These are phyloP conservation scores for Parafenestella ontariensis DNA, from an alignment of 2,329 filamentous ascomycete genomes.

Conservation along the genomic window DNA sequence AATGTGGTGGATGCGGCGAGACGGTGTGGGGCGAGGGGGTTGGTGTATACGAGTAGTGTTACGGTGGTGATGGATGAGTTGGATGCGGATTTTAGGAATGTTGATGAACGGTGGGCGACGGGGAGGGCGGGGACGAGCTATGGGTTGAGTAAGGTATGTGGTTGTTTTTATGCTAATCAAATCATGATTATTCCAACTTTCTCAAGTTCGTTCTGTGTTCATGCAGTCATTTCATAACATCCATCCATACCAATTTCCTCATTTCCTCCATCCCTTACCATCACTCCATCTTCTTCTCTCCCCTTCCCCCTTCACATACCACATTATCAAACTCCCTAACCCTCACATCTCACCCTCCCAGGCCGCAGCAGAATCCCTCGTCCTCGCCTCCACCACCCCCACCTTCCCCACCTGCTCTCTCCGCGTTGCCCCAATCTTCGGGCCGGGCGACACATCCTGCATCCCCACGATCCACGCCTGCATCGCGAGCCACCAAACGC, in stretches of 20 bases:
- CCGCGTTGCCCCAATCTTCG: conserved; percentile 88
- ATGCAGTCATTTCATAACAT: too few species aligned
- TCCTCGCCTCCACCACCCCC: conserved; percentile 74
- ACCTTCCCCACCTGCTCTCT: conserved; percentile 79
- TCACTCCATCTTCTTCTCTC: background rate
- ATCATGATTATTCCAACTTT: too few species aligned
- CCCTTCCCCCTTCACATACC: background rate
- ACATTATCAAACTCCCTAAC: background rate
- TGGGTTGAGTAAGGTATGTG: conserved; percentile 86
- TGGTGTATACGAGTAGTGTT: conserved; percentile 91
- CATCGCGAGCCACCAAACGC: conserved; percentile 71
- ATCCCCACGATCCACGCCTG: conserved; percentile 77
- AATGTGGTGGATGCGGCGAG: conserved; percentile 78
- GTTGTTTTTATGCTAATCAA: too few species aligned
- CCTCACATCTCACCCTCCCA: conserved; percentile 37
- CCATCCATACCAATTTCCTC: too few species aligned
- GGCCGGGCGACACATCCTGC: conserved; percentile 82
- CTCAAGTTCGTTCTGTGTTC: too few species aligned
- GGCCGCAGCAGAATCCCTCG: conserved; percentile 82
- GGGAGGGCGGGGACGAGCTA: conserved; percentile 79
- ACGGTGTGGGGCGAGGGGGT: conserved; percentile 73
- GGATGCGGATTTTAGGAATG: conserved; percentile 77
- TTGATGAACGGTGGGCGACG: conserved; percentile 81
- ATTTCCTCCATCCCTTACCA: too few species aligned
- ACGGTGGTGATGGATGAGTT: conserved; percentile 84